phyloP scores from a whole-genome alignment of 805 yeast species.

The Wickerhamiella parazyma region DNA sequence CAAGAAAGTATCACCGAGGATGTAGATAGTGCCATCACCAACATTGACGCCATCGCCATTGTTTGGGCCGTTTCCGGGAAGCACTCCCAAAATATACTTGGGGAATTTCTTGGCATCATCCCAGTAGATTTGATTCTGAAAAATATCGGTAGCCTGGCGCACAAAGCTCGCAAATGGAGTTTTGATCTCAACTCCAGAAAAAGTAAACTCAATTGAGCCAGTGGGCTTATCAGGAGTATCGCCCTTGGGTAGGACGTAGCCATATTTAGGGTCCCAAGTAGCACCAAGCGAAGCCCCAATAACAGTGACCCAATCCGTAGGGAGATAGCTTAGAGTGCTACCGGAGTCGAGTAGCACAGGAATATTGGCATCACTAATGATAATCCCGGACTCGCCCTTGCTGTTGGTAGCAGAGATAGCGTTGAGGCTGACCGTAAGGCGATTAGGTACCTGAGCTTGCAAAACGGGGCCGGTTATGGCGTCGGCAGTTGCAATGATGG shows the following conservation, averaged over 20 bases:
- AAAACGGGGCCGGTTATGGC: too few relatives aligned
- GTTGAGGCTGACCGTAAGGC: neutral
- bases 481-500: conserved; percentile 16
- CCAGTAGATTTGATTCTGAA: too few relatives aligned
- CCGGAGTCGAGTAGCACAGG: conserved; percentile 17
- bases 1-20: conserved; percentile 54
- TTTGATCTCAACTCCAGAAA: conserved; percentile 8
- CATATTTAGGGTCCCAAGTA: conserved; percentile 22
- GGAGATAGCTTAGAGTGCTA: conserved; percentile 17
- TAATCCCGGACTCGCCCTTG: neutral
- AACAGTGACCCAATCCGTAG: conserved; percentile 11
- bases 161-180: conserved; percentile 17
- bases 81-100: too few relatives aligned
- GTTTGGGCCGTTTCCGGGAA: neutral
- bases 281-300: conserved; percentile 27
- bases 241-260: too few relatives aligned
- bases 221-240: conserved; percentile 24
- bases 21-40: conserved; percentile 16
- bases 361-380: neutral
- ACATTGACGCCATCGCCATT: neutral
- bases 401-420: neutral
- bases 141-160: too few relatives aligned
- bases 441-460: too few relatives aligned
- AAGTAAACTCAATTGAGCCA: neutral
- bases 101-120: too few relatives aligned